Conservation (phyloP, 257 asterid species). For the Euphrasia confusa region DNA sequence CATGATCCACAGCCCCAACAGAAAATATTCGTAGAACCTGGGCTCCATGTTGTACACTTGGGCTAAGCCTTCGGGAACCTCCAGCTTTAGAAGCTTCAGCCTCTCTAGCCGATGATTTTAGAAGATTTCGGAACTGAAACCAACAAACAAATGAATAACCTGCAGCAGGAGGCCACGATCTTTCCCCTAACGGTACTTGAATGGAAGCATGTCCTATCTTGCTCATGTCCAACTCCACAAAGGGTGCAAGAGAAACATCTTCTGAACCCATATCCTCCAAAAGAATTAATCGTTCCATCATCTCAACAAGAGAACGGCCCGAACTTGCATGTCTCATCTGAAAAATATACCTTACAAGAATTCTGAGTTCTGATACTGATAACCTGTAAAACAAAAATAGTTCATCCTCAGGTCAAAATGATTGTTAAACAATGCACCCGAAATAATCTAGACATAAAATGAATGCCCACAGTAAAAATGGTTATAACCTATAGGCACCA, state of each 20-base stretch:
- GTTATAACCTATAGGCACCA: conserved; percentile 81
- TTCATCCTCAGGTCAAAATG: conserved; percentile 16
- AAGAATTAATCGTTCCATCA: conserved; percentile 87
- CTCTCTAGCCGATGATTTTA: conserved; percentile 60
- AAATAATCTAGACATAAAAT: conserved; percentile 19
- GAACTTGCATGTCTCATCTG: conserved; percentile 68
- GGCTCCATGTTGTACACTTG: conserved; percentile 43
- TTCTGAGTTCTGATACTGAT: conserved; percentile 75
- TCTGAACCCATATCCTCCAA: conserved; percentile 71
- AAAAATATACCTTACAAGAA: conserved; percentile 80
- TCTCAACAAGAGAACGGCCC: conserved; percentile 75
- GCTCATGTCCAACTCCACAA: conserved; percentile 93
- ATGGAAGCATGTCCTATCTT: conserved; percentile 90
- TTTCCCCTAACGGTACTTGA: conserved; percentile 98
- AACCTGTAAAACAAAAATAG: conserved; percentile 53
- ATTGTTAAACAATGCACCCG: conserved; percentile 16
- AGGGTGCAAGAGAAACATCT: conserved; percentile 88
- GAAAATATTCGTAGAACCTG: conserved; percentile 74
- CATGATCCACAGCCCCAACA: conserved; percentile 82
- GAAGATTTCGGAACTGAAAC: conserved; percentile 81
- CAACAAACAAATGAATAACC: conserved; percentile 98
- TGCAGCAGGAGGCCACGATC: conserved; percentile 99
- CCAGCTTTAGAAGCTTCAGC: conserved; percentile 59
- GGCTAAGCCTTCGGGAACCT: conserved; percentile 43
- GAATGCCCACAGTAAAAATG: neutral